Base-by-base conservation (phyloP, 768 basidiomycete genomes). In the Trametes cingulata region DNA sequence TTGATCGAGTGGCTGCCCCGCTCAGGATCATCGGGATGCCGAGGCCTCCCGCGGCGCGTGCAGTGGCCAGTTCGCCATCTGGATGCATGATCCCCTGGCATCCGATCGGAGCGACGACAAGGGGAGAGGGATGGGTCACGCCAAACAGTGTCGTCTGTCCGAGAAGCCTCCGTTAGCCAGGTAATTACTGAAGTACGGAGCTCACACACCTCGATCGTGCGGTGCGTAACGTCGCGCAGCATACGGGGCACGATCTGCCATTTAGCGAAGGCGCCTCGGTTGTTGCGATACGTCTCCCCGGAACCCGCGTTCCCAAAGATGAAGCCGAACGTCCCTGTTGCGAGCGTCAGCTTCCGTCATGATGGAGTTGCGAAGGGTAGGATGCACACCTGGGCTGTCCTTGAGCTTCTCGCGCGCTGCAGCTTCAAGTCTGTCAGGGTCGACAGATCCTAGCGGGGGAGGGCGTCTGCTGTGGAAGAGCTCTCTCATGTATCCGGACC, bases 241-340 rank as follows among this genome's bases (percentile, higher is more conserved):
- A 92, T 91, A 6, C 87, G 82, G 2, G 91, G 91, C n/a, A 94
- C 76, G 69, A 95, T 88, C 36, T 81, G 82, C 78, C 82, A 93
- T 55, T 78, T 83, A 22, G 83, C 76, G 54, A 93, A 79, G 2
- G 84, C 86, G 40, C 74, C 78, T 35, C 77, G 78, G 67, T 95
- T 95, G 50, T 82, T 84, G 10, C 70, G 76, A 69, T 88, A 82
- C 1, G 93, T 95, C 27, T 80, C 76, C 56, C 79, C 77, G 2
- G 83, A 81, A 0, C 93, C 93, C 10, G 93, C 92, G 62, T 84
- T 90, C 41, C 90, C 90, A 56, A 82, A 82, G 2, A 87, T 86
- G 67, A 93, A 95, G 74, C 84, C 77, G 75, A 86, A 95, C 9
- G 89, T 80, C 73, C 56, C 85, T 90, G 22, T 17, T 6, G 19